Evolutionary conservation across 2,329 filamentous ascomycete species (phyloP).

Genomic region (Cordyceps sp.): DNA sequence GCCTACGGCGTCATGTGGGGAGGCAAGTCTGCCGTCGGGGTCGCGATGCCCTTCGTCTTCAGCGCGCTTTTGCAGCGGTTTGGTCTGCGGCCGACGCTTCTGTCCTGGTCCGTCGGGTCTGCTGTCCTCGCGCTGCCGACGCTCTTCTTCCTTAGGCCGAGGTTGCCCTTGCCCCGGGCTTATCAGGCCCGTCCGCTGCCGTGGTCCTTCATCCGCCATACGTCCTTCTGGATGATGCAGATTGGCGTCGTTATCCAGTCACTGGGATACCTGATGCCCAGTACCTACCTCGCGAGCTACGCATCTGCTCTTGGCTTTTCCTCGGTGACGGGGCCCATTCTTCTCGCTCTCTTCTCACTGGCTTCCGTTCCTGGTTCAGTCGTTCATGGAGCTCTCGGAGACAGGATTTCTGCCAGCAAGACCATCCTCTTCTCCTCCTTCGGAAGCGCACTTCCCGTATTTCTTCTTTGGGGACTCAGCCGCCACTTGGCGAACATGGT

Average conservation of each 20-base stretch:
- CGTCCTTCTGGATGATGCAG: conserved; percentile 39
- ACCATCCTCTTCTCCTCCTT: conserved; percentile 40
- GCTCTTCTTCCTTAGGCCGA: conserved; percentile 36
- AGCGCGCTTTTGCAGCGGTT: conserved; percentile 30
- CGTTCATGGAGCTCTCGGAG: conserved; percentile 38
- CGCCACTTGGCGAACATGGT: conserved; percentile 35
- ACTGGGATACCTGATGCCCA: conserved; percentile 45
- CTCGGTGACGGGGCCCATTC: conserved; percentile 20
- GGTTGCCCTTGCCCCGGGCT: conserved; percentile 25
- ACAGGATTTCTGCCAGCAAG: conserved; percentile 32
- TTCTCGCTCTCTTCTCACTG: conserved; percentile 38
- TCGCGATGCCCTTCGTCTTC: conserved; percentile 31
- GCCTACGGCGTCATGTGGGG: conserved; percentile 48
- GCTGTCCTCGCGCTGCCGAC: conserved; percentile 22
- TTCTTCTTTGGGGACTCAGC: conserved; percentile 46
- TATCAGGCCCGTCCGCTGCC: conserved; percentile 20
- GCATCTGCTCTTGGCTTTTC: conserved; percentile 24
- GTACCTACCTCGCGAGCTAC: conserved; percentile 44
- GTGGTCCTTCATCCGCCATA: conserved; percentile 31
- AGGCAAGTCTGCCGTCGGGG: conserved; percentile 32
- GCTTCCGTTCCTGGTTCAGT: conserved; percentile 42
- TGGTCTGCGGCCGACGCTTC: conserved; percentile 34
- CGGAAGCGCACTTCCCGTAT: conserved; percentile 35
- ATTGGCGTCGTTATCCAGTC: conserved; percentile 40
- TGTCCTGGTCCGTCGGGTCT: conserved; percentile 26